Conservation (phyloP, 495 filamentous ascomycete species). For the Thermochaetoides thermophila region DNA sequence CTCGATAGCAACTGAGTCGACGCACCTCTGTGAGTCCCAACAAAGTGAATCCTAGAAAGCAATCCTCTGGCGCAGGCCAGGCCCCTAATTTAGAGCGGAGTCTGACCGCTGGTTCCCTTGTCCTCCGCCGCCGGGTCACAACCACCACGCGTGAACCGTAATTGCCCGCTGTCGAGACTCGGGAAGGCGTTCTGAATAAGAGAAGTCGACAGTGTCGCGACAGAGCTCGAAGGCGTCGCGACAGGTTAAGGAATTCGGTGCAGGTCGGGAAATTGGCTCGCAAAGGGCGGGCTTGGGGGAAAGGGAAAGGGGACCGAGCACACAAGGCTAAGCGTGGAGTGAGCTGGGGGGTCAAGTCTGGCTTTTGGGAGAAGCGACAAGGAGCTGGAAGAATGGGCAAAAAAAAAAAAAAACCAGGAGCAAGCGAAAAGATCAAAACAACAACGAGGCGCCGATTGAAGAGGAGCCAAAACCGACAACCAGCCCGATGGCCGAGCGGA, state of each 20-base stretch:
- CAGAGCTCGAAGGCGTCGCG: conserved; percentile 7
- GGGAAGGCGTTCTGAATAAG: conserved; percentile 3
- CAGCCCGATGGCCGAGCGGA: conserved; percentile 16
- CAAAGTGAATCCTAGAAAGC: no score
- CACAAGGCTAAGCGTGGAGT: conserved; percentile 14
- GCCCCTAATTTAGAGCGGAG: conserved; percentile 14
- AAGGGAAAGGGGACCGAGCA: conserved; percentile 10
- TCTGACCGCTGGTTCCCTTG: conserved; percentile 12
- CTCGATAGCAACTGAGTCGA: background rate
- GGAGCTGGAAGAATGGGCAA: conserved; percentile 3
- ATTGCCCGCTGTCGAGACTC: conserved; percentile 3
- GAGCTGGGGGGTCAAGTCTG: no score
- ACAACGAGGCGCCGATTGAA: conserved; percentile 12
- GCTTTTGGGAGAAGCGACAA: conserved; percentile 5
- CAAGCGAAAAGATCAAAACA: conserved; percentile 12
- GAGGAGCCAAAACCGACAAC: conserved; percentile 12
- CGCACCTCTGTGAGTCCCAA: conserved; percentile 12
- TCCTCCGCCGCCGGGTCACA: conserved; percentile 6
- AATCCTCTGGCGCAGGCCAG: conserved; percentile 8
- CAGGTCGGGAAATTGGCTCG: conserved; percentile 19
- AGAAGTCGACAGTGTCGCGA: conserved; percentile 5
- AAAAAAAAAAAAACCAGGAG: conserved; percentile 11
- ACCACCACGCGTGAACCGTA: background rate
- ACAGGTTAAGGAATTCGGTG: conserved; percentile 9
- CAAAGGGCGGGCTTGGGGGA: conserved; percentile 13